Conservation (phyloP, 441 rosid genomes). For the Jatropha podagrica region DNA sequence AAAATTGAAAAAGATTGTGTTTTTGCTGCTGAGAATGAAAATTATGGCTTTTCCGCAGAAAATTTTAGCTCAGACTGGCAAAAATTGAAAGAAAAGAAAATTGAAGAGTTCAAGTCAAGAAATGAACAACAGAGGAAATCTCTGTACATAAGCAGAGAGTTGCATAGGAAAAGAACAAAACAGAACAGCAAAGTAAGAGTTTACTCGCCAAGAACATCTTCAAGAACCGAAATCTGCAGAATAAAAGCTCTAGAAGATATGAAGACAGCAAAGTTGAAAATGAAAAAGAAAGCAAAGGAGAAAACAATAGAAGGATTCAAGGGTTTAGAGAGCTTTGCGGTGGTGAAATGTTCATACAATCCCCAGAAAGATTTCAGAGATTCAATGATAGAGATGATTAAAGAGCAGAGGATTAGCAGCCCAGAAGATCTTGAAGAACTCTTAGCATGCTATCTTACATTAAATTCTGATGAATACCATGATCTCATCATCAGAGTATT, state of each 20-base stretch:
- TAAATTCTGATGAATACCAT: slow-evolving; percentile 71
- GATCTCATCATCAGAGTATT: slow-evolving; percentile 88
- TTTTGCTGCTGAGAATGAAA: slow-evolving; percentile 21
- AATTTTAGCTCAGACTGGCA: slow-evolving; percentile 36
- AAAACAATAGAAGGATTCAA: slow-evolving; percentile 25
- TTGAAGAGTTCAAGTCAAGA: slow-evolving; percentile 43
- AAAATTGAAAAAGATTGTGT: slow-evolving; percentile 29
- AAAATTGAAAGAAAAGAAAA: slow-evolving; percentile 43
- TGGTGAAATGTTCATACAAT: slow-evolving; percentile 71
- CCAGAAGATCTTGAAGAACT: slow-evolving; percentile 83
- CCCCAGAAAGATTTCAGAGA: slow-evolving; percentile 82
- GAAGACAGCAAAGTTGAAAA: slow-evolving; percentile 57
- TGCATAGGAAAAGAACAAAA: slow-evolving; percentile 43
- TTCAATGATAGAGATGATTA: slow-evolving; percentile 91
- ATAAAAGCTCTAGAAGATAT: slow-evolving; percentile 62
- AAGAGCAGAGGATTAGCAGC: slow-evolving; percentile 53
- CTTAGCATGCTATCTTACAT: slow-evolving; percentile 76
- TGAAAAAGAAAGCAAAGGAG: slow-evolving; percentile 38
- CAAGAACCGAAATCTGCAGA: slow-evolving; percentile 51
- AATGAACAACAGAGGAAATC: slow-evolving; percentile 69
- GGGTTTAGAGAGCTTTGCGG: slow-evolving; percentile 62
- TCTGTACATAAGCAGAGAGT: slow-evolving; percentile 57
- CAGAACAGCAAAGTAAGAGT: slow-evolving; percentile 48
- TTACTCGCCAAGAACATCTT: slow-evolving; percentile 52
- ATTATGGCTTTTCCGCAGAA: slow-evolving; percentile 19